Base-by-base conservation (phyloP, 2,329 filamentous ascomycete species). In the Allantophomopsis lycopodina region DNA sequence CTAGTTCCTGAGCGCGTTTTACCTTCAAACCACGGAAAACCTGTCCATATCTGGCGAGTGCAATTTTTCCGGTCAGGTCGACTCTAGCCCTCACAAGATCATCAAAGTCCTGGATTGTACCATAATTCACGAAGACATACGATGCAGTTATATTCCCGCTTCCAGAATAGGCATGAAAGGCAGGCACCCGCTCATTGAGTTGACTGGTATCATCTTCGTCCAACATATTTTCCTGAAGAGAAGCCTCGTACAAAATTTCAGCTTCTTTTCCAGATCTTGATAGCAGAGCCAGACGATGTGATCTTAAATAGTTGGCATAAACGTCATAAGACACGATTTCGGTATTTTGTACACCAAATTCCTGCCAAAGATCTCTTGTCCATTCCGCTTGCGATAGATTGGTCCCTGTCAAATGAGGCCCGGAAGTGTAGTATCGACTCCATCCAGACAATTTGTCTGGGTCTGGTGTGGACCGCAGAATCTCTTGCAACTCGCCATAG, bases 141-240 rank as follows among this genome's bases (percentile, higher is more conserved):
- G 76, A 72, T 2, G 74, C 84, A 0, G 86, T 94, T 35, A 88
- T 87, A 55, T 94, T 91, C 18, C 88, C 88, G 41, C 69, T 88
- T 10, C 85, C 85, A 2, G 84, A 91, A 59, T 94, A 94, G 39
- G 87, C 88, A 55, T 95, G 87, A 64, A 95, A 95, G 0, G 80
- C 86, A 0, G 87, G 85, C 16, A 94, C 69, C n/a, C 83, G 69
- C 50, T 86, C 71, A 8, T 70, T 59, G 38, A 83, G 63, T 28
- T 73, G 70, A 12, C 76, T 85, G 0, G 85, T 89, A 4, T 76
- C 71, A 57, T 95, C 88, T 36, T 91, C 78, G 0, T 82, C 68
- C 11, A 95, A 62, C 2, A 86, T 69, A 49, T 91, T 83, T 58
- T 95, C 88, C 49, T 81, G 74, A 30, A 95, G 61, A 1, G 73